These are phyloP conservation scores for Cercospora sp. DNA, from an alignment of 2,329 filamentous ascomycete genomes.

Conservation along the genomic window DNA sequence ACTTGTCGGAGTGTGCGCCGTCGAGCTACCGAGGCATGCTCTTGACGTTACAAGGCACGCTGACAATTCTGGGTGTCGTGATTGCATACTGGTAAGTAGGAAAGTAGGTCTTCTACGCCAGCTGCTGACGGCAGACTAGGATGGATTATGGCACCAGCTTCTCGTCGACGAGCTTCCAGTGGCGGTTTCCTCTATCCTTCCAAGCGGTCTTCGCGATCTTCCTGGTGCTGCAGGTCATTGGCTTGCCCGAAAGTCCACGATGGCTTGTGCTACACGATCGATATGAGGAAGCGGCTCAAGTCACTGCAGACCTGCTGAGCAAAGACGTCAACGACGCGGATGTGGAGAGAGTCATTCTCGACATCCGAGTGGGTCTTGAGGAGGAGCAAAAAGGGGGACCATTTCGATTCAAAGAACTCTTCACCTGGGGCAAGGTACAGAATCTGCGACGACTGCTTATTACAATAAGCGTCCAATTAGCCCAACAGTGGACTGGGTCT, in stretches of 20 bases:
- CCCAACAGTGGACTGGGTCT: slow-evolving; percentile 61
- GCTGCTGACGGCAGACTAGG: background rate
- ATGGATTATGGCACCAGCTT: slow-evolving; percentile 51
- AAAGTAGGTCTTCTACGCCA: background rate
- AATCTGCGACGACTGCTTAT: slow-evolving; percentile 65
- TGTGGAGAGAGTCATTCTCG: slow-evolving; percentile 62
- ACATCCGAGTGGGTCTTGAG: slow-evolving; percentile 40
- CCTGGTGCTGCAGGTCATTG: slow-evolving; percentile 46
- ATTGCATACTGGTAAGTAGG: slow-evolving; percentile 50
- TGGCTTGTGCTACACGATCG: slow-evolving; percentile 49
- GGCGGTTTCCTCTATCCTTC: slow-evolving; percentile 57
- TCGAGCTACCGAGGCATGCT: slow-evolving; percentile 47
- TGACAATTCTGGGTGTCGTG: slow-evolving; percentile 51
- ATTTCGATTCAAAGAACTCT: slow-evolving; percentile 48
- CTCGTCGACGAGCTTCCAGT: slow-evolving; percentile 40
- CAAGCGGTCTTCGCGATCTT: slow-evolving; percentile 53
- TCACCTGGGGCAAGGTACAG: slow-evolving; percentile 64
- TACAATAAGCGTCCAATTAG: slow-evolving; percentile 59
- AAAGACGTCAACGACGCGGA: slow-evolving; percentile 55
- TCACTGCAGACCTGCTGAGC: slow-evolving; percentile 54
- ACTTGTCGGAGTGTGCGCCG: slow-evolving; percentile 54
- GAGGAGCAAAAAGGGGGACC: slow-evolving; percentile 5
- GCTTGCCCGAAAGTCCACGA: slow-evolving; percentile 48
- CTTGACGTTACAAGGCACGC: slow-evolving; percentile 56
- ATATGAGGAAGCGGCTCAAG: slow-evolving; percentile 50